Base-by-base conservation (phyloP, 164 flowering plant species). In the Annona cherimola region DNA sequence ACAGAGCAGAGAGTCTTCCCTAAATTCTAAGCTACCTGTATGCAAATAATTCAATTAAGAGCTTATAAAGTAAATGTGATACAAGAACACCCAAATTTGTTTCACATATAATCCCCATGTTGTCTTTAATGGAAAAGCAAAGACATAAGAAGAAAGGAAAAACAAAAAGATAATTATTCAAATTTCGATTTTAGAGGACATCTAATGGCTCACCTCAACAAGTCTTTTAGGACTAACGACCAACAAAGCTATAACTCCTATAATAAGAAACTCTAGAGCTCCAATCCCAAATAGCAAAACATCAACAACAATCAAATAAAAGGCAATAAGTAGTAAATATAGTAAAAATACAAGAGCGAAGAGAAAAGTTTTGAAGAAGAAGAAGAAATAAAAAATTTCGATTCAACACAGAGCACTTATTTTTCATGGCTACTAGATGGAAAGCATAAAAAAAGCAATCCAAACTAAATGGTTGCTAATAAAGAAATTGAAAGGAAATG, bases 181-280 rank as follows among this genome's bases (percentile, higher is more conserved):
- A 0, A 9, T 50, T 9, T 50, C 14, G 14, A 16, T 16, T 16
- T 50, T 50, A 50, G 57, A 50, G 14, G 57, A 50, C 41, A 14
- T 14, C 9, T 61, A 61, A 18, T 42, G 60, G 77, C 87, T 79
- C 11, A 94, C 99, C 97, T 95, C 99, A 75, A 98, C 99, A 75
- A 93, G 97, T 66, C 99, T 98, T 83, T 95, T 95, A 71, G 98
- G 99, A 69, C 99, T 98, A 84, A 95, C 93, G 42, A 95, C 98
- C 80, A 95, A 76, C 86, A 95, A 84, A 84, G 98, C 99, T 71
- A 95, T 98, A 26, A 91, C 99, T 20, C 99, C 99, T 82, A 95
- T 93, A 43, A 95, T 98, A 83, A 93, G 76, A 77, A 89, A 98
- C 80, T 95, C 99, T 63, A 98, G 99, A 76, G 99, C 99, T 79